These are phyloP conservation scores for Linnemannia elongata DNA, from an alignment of 192 early-diverging fungal species.

Conservation along the genomic window DNA sequence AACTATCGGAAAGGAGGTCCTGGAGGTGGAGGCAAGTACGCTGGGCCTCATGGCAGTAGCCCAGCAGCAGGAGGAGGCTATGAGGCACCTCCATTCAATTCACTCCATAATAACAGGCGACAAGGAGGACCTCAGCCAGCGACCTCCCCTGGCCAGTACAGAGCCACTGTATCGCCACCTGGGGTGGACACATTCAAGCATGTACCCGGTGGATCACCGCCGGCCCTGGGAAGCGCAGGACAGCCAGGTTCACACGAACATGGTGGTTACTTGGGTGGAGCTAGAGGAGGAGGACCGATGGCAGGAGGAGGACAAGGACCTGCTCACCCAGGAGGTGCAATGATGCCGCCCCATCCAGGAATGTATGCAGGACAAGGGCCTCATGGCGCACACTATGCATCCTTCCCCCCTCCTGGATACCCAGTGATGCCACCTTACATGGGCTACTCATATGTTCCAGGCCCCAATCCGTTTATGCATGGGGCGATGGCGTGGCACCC, in stretches of 20 bases:
- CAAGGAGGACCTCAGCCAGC: slow-evolving; percentile 19
- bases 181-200: slow-evolving; percentile 10
- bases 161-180: background rate
- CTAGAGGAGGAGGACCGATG: slow-evolving; percentile 5
- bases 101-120: slow-evolving; percentile 4
- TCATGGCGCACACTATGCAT: slow-evolving; percentile 18
- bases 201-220: background rate
- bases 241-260: slow-evolving; percentile 15
- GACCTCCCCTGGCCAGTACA: slow-evolving; percentile 2
- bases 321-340: background rate
- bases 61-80: background rate
- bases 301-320: slow-evolving; percentile 4
- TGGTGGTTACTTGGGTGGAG: background rate
- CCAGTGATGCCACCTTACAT: slow-evolving; percentile 44
- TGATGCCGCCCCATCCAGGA: slow-evolving; percentile 7
- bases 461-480: slow-evolving; percentile 33
- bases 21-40: slow-evolving; percentile 28
- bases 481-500: slow-evolving; percentile 42
- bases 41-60: background rate
- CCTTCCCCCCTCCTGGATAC: slow-evolving; percentile 39
- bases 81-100: slow-evolving; percentile 4
- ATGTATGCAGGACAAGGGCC: slow-evolving; percentile 41
- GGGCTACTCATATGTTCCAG: slow-evolving; percentile 39
- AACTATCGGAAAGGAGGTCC: slow-evolving; percentile 21
- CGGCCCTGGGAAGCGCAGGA: background rate